phyloP scores from a whole-genome alignment of 768 basidiomycete genomes.

The Mycena alexandri region DNA sequence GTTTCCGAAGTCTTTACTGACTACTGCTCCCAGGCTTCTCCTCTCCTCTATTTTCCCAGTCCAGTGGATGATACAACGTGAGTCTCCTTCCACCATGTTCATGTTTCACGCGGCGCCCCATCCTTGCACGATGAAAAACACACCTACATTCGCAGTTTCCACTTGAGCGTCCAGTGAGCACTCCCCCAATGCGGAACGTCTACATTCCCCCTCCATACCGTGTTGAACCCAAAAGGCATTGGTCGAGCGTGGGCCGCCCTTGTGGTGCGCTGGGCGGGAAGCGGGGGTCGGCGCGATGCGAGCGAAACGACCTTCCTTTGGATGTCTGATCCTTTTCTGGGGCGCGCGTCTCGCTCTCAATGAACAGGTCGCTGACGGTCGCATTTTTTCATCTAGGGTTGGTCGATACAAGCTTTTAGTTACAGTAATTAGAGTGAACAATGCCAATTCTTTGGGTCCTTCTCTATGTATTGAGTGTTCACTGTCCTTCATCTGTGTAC shows the following conservation, averaged over 20 bases:
- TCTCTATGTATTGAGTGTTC: too few species aligned
- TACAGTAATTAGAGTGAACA: background rate
- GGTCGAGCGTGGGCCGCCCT: slow-evolving; percentile 73
- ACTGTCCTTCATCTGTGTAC: too few species aligned
- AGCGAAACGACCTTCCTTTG: slow-evolving; percentile 86
- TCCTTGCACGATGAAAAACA: slow-evolving; percentile 62
- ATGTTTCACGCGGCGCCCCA: slow-evolving; percentile 33
- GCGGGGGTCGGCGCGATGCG: slow-evolving; percentile 82
- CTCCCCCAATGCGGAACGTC: slow-evolving; percentile 80
- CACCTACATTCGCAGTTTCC: slow-evolving; percentile 90
- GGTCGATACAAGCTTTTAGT: background rate
- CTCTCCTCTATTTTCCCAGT: background rate
- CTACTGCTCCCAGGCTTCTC: background rate
- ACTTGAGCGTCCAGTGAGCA: slow-evolving; percentile 80
- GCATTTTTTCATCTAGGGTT: slow-evolving; percentile 3
- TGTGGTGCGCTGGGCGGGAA: slow-evolving; percentile 78
- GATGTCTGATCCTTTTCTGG: slow-evolving; percentile 79
- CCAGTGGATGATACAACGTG: slow-evolving; percentile 37
- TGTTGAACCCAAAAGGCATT: slow-evolving; percentile 79
- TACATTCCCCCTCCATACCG: slow-evolving; percentile 75
- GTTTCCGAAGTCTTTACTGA: slow-evolving; percentile 18
- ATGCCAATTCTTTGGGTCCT: too few species aligned
- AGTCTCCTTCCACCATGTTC: slow-evolving; percentile 33
- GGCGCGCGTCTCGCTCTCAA: slow-evolving; percentile 21
- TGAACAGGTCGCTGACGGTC: slow-evolving; percentile 16